Base-by-base conservation (phyloP, 1,139 yeast species). In the Scheffersomyces parashehatae region DNA sequence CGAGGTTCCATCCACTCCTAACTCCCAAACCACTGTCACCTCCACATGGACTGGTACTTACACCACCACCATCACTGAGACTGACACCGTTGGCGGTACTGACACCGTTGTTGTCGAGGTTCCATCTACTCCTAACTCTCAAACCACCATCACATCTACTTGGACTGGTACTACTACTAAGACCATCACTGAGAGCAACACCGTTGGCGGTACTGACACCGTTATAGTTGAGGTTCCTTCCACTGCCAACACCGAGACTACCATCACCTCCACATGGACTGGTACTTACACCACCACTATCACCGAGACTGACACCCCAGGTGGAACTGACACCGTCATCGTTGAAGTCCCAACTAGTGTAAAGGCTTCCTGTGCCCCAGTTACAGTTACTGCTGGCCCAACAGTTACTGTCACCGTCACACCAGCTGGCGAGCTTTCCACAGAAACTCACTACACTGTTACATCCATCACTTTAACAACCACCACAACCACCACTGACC, bases 221-320 rank as follows among this genome's bases (percentile, higher is more conserved):
- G 26, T 32, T 10, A 29, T 44, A 32, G 54, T 43, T 10, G 42
- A 46, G 5, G 51, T 48, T 10, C 62, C 64, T 9, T 29, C 31
- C 2, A 13, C 14, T 13, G 14, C 14, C 14, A 13, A 13, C 14
- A 13, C 14, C 3, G 14, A 13, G 14, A 13, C 14, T 13, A 13
- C 14, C 14, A 13, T 13, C 14, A 13, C 14, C 14, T 13, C 14
- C 14, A 13, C 14, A 13, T 13, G 14, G 14, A 13, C 14, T 13
- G 14, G 14, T 13, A 13, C 14, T 13, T 13, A 13, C 14, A 13
- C 14, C 14, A 13, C 14, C 14, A 13, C 14, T 3, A 13, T 13
- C 14, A 13, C 14, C 14, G 14, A 13, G 14, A 13, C 14, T 13
- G 14, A 13, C 14, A 13, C 14, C 14, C 14, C 14, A 13, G 14